Evolutionary conservation across 805 yeast species (phyloP), one percentile per base, ranked within the genome.

Genomic region (Yamadazyma endophytica): DNA sequence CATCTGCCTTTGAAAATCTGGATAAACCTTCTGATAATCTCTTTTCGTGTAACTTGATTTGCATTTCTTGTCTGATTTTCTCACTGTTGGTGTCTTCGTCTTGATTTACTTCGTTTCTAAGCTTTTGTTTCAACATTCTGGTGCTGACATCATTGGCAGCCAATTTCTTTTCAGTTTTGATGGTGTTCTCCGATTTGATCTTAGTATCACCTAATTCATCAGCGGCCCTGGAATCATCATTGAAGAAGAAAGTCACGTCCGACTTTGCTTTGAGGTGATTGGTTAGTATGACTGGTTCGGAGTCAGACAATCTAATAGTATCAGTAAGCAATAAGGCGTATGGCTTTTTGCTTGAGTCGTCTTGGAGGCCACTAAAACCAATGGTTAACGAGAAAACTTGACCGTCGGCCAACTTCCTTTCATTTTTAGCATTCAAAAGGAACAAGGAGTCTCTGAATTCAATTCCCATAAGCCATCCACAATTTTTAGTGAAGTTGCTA

Each of bases 391-490:
- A 77, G 32, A 87, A 71, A 13, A 86, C 78, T 46, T 86, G 79
- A 24, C 89, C 90, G 37, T 79, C 82, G 36, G 70, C 70, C 30
- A 90, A 61, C 14, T 54, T 60, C 43, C 90, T 69, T 23, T 80
- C 83, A 54, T 77, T 82, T 48, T 84, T 88, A 16, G 75, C 69
- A 49, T 82, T 84, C 32, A 90, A 63, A 12, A 87, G 68, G 42
- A 84, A 76, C 2, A 80, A 64, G 1, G 89, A 70, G 55, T 88
- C 96, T 58, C 95, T 74, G 50, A 85, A 86, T 49, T 87, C 96
- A 39, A 90, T 72, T 37, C 97, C 97, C 35, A 85, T 80, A 35
- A 85, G 67, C 74, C 92, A 85, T 32, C 97, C 97, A 41, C 81
- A 73, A 48, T 85, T 85, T 50, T 83, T 83, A 29, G 88, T 70